Conservation (phyloP, 306 rosid genomes). For the Vicia sativa region DNA sequence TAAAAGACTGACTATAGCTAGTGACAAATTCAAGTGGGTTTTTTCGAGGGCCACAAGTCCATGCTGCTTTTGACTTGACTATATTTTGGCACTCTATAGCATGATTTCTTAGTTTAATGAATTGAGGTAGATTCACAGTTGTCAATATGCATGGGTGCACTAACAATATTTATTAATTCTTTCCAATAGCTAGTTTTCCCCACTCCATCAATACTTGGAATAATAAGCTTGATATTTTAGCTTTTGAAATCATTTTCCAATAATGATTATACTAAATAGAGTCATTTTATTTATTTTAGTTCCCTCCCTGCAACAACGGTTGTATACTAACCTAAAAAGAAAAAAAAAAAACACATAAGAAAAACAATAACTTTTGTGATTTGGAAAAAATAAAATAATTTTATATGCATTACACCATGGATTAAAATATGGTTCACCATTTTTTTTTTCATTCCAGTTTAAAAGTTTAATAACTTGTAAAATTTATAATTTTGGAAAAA, state of each 20-base stretch:
- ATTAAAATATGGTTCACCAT: too few relatives aligned
- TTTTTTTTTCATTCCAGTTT: too few relatives aligned
- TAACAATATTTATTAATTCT: not conserved
- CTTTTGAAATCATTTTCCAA: not conserved
- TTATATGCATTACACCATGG: too few relatives aligned
- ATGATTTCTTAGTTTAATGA: not conserved
- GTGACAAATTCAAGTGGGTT: not conserved
- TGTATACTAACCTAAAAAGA: too few relatives aligned
- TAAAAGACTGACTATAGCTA: not conserved
- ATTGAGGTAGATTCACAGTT: not conserved
- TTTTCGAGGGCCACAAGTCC: not conserved
- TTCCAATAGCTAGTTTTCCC: not conserved
- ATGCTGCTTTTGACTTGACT: slow-evolving; percentile 9
- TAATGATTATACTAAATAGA: not conserved
- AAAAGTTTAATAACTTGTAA: too few relatives aligned
- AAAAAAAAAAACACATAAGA: too few relatives aligned
- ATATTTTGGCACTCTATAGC: not conserved
- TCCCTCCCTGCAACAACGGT: too few relatives aligned
- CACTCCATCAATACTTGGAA: not conserved
- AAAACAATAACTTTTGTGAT: too few relatives aligned
- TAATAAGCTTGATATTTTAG: not conserved
- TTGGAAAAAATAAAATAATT: too few relatives aligned
- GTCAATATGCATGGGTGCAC: not conserved
- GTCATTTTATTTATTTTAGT: not conserved
- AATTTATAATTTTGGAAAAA: too few relatives aligned